Evolutionary conservation across 2,329 filamentous ascomycete genomes (phyloP).

Genomic region (Penicillium sclerotiorum): DNA sequence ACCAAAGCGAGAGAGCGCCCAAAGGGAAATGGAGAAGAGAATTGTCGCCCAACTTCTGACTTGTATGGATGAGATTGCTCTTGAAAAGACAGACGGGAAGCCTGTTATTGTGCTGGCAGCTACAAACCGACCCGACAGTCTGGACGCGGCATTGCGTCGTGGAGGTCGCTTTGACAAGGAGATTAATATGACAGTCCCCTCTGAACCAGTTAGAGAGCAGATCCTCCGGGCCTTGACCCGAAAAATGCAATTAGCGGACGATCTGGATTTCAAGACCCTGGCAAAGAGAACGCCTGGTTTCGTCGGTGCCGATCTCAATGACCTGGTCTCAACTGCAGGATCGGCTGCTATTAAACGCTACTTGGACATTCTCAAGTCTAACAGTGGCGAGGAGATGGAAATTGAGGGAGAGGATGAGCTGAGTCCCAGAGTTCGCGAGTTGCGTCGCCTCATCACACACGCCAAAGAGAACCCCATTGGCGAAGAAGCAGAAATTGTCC

Average conservation of each 20-base stretch:
- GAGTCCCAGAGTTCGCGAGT: slow-evolving; percentile 46
- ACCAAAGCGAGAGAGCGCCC: slow-evolving; percentile 78
- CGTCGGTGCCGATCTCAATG: slow-evolving; percentile 84
- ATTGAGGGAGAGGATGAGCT: slow-evolving; percentile 47
- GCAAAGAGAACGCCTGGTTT: slow-evolving; percentile 89
- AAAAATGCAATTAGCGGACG: slow-evolving; percentile 63
- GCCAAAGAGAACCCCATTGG: slow-evolving; percentile 56
- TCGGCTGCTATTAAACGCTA: slow-evolving; percentile 66
- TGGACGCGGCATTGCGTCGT: slow-evolving; percentile 76
- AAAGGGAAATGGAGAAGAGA: slow-evolving; percentile 86
- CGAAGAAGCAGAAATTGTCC: slow-evolving; percentile 56
- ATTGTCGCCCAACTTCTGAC: slow-evolving; percentile 81
- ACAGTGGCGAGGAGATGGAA: slow-evolving; percentile 55
- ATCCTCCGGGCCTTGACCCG: slow-evolving; percentile 76
- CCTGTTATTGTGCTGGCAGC: slow-evolving; percentile 89
- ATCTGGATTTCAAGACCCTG: slow-evolving; percentile 73
- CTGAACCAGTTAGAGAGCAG: slow-evolving; percentile 72
- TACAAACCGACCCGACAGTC: slow-evolving; percentile 82
- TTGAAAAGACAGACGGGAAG: slow-evolving; percentile 71
- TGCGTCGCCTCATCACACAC: slow-evolving; percentile 58
- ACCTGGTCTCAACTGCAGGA: slow-evolving; percentile 67
- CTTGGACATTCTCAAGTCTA: slow-evolving; percentile 54
- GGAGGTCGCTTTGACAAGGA: slow-evolving; percentile 79
- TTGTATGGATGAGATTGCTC: slow-evolving; percentile 80
- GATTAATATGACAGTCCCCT: slow-evolving; percentile 85